Conservation (phyloP, 108 stramenopile genomes). For the Phaeodactylum tricornutum region DNA sequence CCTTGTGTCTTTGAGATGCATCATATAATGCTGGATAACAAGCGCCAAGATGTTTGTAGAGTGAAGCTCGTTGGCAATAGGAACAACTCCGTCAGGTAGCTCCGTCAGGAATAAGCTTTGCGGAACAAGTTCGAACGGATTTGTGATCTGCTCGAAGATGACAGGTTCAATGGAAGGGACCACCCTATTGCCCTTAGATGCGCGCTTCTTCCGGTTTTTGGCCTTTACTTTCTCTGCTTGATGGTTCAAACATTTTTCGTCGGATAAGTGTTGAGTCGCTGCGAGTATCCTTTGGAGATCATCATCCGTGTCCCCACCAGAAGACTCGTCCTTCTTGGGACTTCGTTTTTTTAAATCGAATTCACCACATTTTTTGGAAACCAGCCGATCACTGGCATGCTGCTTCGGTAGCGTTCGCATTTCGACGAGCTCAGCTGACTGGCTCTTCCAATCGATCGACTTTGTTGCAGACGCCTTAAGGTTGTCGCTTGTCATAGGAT, state of each 20-base stretch:
- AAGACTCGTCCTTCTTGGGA: background rate
- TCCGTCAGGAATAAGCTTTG: slow-evolving; percentile 14
- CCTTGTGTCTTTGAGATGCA: background rate
- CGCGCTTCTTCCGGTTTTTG: slow-evolving; percentile 1
- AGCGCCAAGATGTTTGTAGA: slow-evolving; percentile 28
- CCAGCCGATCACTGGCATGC: too few relatives aligned
- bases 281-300: too few relatives aligned
- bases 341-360: background rate
- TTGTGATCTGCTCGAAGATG: too few relatives aligned
- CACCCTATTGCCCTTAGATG: slow-evolving; percentile 1
- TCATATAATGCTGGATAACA: background rate
- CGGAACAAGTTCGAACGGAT: too few relatives aligned
- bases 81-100: background rate
- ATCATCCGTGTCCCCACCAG: background rate
- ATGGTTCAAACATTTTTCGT: too few relatives aligned
- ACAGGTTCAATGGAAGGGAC: background rate
- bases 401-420: background rate
- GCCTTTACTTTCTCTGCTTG: slow-evolving; percentile 1
- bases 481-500: slow-evolving; percentile 17
- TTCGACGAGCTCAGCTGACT: background rate
- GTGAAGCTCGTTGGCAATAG: slow-evolving; percentile 6
- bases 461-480: background rate
- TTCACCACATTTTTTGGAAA: background rate
- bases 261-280: too few relatives aligned
- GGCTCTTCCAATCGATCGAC: background rate